Conservation (phyloP, 495 filamentous ascomycete genomes). For the Monascus purpureus region DNA sequence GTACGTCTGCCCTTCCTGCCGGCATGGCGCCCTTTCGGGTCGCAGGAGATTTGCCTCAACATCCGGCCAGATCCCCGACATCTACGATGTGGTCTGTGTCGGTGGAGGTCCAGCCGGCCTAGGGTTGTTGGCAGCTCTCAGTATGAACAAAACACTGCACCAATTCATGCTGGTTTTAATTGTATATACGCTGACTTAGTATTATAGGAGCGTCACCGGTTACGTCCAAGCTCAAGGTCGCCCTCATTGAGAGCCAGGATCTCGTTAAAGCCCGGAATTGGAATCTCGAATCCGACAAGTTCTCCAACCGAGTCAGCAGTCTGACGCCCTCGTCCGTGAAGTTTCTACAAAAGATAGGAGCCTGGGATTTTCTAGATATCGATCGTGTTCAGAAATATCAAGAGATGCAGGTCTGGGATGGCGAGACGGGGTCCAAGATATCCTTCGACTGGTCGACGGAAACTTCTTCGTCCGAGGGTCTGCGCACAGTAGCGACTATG, state of each 20-base stretch:
- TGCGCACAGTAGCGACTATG: slow-evolving; percentile 78
- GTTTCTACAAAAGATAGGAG: slow-evolving; percentile 65
- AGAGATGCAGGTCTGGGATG: slow-evolving; percentile 96
- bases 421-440: slow-evolving; percentile 71
- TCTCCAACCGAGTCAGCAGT: slow-evolving; percentile 89
- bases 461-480: slow-evolving; percentile 30
- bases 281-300: slow-evolving; percentile 51
- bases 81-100: slow-evolving; percentile 92
- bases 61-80: slow-evolving; percentile 19
- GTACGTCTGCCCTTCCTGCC: slow-evolving; percentile 30
- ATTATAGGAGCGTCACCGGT: slow-evolving; percentile 46
- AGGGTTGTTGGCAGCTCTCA: slow-evolving; percentile 71
- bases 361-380: slow-evolving; percentile 62
- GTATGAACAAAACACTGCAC: slow-evolving; percentile 33
- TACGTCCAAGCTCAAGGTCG: slow-evolving; percentile 66
- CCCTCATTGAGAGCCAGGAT: slow-evolving; percentile 82
- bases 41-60: slow-evolving; percentile 19
- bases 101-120: slow-evolving; percentile 94
- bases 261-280: slow-evolving; percentile 49
- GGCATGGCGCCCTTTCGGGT: slow-evolving; percentile 12
- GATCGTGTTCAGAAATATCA: slow-evolving; percentile 74
- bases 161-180: not conserved
- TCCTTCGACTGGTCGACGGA: slow-evolving; percentile 65
- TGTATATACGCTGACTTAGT: not conserved
- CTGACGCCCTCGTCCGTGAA: slow-evolving; percentile 71